Evolutionary conservation across 805 yeast genomes (phyloP).

Genomic region (Suhomyces sp.): DNA sequence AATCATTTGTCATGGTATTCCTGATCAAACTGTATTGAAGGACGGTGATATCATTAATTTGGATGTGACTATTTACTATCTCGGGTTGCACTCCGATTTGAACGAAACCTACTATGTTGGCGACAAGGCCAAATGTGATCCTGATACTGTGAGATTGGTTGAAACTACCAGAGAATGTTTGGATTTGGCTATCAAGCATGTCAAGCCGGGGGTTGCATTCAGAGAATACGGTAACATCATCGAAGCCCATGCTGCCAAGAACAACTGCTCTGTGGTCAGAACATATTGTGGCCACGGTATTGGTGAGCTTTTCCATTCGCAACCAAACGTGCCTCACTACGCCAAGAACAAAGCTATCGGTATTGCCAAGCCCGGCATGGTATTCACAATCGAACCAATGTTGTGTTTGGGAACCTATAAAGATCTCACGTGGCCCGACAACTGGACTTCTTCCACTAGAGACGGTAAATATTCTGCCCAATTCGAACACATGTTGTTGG

Average conservation of each 20-base stretch:
- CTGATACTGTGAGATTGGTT: conserved; percentile 81
- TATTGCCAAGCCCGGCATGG: conserved; percentile 92
- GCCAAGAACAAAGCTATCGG: conserved; percentile 92
- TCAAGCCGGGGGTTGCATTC: conserved; percentile 90
- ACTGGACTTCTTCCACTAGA: conserved; percentile 90
- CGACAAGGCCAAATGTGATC: conserved; percentile 73
- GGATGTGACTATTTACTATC: conserved; percentile 80
- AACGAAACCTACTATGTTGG: conserved; percentile 98
- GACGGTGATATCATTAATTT: conserved; percentile 95
- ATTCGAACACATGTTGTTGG: conserved; percentile 89
- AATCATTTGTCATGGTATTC: conserved; percentile 95
- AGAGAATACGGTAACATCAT: conserved; percentile 84
- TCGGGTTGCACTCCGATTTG: conserved; percentile 91
- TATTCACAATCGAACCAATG: conserved; percentile 98
- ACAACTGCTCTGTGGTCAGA: conserved; percentile 82
- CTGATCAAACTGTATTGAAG: conserved; percentile 79
- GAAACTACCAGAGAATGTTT: conserved; percentile 85
- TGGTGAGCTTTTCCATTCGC: conserved; percentile 81
- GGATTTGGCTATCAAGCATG: conserved; percentile 75
- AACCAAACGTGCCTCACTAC: conserved; percentile 92
- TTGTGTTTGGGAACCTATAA: conserved; percentile 77
- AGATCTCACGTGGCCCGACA: conserved; percentile 93
- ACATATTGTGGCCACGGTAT: conserved; percentile 94
- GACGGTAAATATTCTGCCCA: conserved; percentile 93
- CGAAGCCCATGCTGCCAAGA: conserved; percentile 77